phyloP scores from a whole-genome alignment of 2,329 filamentous ascomycete genomes.

The Cladosporium oxysporum region DNA sequence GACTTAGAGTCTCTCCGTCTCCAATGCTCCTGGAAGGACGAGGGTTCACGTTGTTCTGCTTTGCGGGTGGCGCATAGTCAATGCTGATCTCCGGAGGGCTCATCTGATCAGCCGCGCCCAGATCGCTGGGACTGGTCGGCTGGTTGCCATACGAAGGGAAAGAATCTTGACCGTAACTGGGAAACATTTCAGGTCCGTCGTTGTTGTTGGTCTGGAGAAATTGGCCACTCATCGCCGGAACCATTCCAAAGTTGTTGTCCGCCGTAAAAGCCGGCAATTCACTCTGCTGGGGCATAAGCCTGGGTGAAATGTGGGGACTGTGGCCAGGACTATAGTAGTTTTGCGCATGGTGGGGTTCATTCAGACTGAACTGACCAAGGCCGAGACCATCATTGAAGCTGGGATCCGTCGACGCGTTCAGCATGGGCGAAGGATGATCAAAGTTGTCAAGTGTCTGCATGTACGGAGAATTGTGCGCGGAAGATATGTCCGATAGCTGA shows the following conservation, averaged over 20 bases:
- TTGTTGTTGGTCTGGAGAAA: constrained; percentile 45
- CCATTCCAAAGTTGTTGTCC: constrained; percentile 48
- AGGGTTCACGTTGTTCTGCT: constrained; percentile 48
- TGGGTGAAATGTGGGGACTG: constrained; percentile 71
- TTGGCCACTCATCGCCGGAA: constrained; percentile 49
- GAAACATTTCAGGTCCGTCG: constrained; percentile 55
- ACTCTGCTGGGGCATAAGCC: constrained; percentile 64
- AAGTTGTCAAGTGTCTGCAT: constrained; percentile 76
- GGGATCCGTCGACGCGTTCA: constrained; percentile 70
- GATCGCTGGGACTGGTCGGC: constrained; percentile 50
- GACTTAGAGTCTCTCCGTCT: constrained; percentile 80
- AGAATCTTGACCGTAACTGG: constrained; percentile 48
- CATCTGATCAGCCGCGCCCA: constrained; percentile 72
- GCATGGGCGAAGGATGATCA: constrained; percentile 80
- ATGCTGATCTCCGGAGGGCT: constrained; percentile 94
- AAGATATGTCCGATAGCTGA: constrained; percentile 80
- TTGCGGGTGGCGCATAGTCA: constrained; percentile 77
- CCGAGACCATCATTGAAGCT: constrained; percentile 77
- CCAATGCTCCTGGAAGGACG: constrained; percentile 64
- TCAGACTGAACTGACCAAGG: constrained; percentile 79
- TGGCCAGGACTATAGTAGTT: constrained; percentile 59
- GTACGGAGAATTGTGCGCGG: constrained; percentile 80
- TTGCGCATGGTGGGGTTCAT: constrained; percentile 57
- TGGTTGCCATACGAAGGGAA: constrained; percentile 50
- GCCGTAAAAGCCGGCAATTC: constrained; percentile 53